These are phyloP conservation scores for Candida namnaoensis DNA, from an alignment of 805 yeast species.

Conservation along the genomic window DNA sequence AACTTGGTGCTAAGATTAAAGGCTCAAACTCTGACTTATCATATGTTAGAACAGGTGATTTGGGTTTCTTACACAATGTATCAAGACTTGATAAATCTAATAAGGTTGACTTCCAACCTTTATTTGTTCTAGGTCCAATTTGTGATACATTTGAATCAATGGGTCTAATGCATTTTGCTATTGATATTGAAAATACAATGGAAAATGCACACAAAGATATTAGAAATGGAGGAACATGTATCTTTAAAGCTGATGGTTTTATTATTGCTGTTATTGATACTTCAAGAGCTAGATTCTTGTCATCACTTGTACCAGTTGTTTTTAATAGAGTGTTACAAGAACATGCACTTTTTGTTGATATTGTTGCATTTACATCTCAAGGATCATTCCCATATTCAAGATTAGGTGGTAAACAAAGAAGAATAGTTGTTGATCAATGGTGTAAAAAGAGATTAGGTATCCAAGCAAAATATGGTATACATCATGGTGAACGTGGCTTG, in stretches of 20 bases:
- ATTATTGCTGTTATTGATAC: conserved; percentile 69
- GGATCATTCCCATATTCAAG: conserved; percentile 63
- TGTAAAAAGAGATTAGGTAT: conserved; percentile 34
- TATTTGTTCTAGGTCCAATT: conserved; percentile 78
- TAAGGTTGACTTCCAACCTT: conserved; percentile 50
- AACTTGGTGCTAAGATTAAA: conserved; percentile 54
- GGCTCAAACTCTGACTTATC: conserved; percentile 55
- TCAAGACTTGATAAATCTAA: conserved; percentile 34
- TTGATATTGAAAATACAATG: conserved; percentile 69
- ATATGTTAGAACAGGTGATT: conserved; percentile 85
- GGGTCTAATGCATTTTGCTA: conserved; percentile 88
- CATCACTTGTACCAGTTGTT: conserved; percentile 77
- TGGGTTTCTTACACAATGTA: conserved; percentile 84
- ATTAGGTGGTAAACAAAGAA: conserved; percentile 70
- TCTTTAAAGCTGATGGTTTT: conserved; percentile 77
- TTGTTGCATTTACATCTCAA: conserved; percentile 67
- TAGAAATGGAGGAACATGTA: conserved; percentile 49
- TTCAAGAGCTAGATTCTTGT: conserved; percentile 37
- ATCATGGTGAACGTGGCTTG: conserved; percentile 60
- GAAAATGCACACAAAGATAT: conserved; percentile 41
- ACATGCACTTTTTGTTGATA: conserved; percentile 77
- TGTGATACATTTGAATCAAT: conserved; percentile 83
- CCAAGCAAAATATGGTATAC: conserved; percentile 42
- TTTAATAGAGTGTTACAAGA: conserved; percentile 70
- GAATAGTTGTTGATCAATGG: conserved; percentile 52